Evolutionary conservation across 495 filamentous ascomycete species (phyloP).

Genomic region (Aspergillus steynii): DNA sequence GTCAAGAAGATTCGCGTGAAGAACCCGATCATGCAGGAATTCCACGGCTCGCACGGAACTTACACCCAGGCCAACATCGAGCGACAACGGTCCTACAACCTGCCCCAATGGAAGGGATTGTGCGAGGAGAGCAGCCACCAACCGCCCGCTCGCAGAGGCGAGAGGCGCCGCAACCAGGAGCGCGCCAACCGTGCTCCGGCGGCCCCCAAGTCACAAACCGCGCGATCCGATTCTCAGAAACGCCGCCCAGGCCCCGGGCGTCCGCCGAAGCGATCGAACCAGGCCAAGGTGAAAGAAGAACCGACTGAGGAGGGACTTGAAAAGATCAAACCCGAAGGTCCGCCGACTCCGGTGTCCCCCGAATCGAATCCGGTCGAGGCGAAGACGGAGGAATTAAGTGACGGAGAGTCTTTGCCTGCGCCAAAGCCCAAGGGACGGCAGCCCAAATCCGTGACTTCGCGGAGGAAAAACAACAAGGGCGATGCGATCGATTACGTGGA

Average conservation of each 20-base stretch:
- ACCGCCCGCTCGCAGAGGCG: slow-evolving; percentile 89
- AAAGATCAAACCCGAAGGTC: slow-evolving; percentile 43
- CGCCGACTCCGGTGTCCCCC: slow-evolving; percentile 56
- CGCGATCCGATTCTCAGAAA: slow-evolving; percentile 42
- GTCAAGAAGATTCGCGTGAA: slow-evolving; percentile 91
- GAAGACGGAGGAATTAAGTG: slow-evolving; percentile 50
- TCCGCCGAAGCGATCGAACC: slow-evolving; percentile 42
- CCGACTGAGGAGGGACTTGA: slow-evolving; percentile 39
- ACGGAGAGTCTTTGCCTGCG: slow-evolving; percentile 49
- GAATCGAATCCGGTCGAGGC: slow-evolving; percentile 47
- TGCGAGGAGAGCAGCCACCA: slow-evolving; percentile 94
- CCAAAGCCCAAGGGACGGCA: slow-evolving; percentile 54
- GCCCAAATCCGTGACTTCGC: slow-evolving; percentile 61
- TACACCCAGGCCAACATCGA: slow-evolving; percentile 96
- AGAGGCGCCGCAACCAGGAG: slow-evolving; percentile 76
- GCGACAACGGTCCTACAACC: slow-evolving; percentile 91
- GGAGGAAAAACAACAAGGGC: slow-evolving; percentile 77
- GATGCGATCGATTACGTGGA: slow-evolving; percentile 72
- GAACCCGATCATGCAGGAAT: slow-evolving; percentile 97
- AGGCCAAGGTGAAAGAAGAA: slow-evolving; percentile 50
- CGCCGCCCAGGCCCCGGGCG: slow-evolving; percentile 53
- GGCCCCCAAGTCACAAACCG: slow-evolving; percentile 34
- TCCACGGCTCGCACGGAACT: slow-evolving; percentile 87
- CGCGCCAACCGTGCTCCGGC: slow-evolving; percentile 47
- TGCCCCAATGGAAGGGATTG: slow-evolving; percentile 91